Evolutionary conservation across 345 rosid species (phyloP), one percentile per base, ranked within the genome.

Genomic region (Chamaenerion angustifolium): DNA sequence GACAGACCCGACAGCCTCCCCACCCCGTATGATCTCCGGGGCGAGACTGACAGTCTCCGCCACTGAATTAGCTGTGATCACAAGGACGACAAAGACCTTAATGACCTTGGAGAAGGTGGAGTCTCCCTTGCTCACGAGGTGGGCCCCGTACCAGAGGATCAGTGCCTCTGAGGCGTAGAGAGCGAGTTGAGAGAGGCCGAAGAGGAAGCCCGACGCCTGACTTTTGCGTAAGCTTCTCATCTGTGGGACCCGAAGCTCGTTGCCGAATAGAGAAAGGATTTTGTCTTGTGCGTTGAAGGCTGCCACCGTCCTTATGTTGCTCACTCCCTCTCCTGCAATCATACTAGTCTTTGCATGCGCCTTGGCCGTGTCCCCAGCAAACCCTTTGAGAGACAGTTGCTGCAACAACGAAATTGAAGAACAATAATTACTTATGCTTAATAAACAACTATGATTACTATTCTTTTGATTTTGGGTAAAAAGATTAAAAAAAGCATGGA

Each of bases 291-390:
- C 98, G 68, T 92, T 92, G 69, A 92, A 92, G 1, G 98, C 98
- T 4, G 98, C 98, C 40, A 92, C 98, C 0, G 98, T 92, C 62
- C 98, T 68, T 55, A 92, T 87, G 63, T 92, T 92, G 78, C 98
- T 92, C 45, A 92, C 98, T 62, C 98, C 98, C 62, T 92, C 98
- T 42, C 98, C 98, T 5, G 98, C 98, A 58, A 92, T 92, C 98
- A 92, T 92, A 74, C 96, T 87, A 12, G 98, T 87, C 78, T 92
- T 92, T 6, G 98, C 98, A 60, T 92, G 98, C 14, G 98, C 98
- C 75, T 92, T 84, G 43, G 98, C 98, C 1, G 98, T 92, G 64
- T 92, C 98, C 59, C 98, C 98, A 1, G 98, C 98, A 74, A 92
- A 92, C n/a, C 98, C 98, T 70, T 92, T 87, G 45, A 92, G 84